Conservation (phyloP, 352 stramenopile species). For the Lagenidium giganteum region DNA sequence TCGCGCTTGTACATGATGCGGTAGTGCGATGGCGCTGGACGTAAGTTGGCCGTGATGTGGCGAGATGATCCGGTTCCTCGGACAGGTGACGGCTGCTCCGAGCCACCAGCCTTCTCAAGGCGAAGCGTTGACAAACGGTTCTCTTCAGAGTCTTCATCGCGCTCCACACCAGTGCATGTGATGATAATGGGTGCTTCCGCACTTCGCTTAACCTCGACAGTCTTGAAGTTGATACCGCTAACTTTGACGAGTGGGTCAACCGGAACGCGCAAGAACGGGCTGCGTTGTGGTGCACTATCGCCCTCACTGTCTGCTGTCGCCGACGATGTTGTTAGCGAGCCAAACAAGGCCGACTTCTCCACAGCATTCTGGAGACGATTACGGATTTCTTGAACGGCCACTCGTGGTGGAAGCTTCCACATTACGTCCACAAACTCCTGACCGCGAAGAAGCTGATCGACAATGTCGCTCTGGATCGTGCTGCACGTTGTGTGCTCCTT, state of each 20-base stretch:
- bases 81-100: neutral
- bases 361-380: conserved; percentile 42
- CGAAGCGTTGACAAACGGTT: too few relatives aligned
- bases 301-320: neutral
- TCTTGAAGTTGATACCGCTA: conserved; percentile 62
- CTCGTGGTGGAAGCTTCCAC: conserved; percentile 74
- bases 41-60: too few relatives aligned
- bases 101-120: conserved; percentile 18
- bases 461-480: conserved; percentile 47
- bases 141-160: conserved; percentile 63
- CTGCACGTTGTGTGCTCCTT: conserved; percentile 49
- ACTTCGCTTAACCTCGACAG: conserved; percentile 77
- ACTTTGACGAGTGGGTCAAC: conserved; percentile 73
- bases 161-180: conserved; percentile 69
- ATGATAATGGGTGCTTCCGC: conserved; percentile 80
- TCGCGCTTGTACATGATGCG: conserved; percentile 87
- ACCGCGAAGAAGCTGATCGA: conserved; percentile 74
- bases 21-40: too few relatives aligned
- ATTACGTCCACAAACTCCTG: conserved; percentile 81
- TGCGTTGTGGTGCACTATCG: conserved; percentile 5
- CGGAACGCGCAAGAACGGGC: conserved; percentile 45
- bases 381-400: conserved; percentile 53
- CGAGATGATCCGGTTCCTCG: too few relatives aligned
- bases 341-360: conserved; percentile 42
- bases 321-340: neutral